Conservation (phyloP, 805 yeast species). For the Cyberlindnera sargentensis region DNA sequence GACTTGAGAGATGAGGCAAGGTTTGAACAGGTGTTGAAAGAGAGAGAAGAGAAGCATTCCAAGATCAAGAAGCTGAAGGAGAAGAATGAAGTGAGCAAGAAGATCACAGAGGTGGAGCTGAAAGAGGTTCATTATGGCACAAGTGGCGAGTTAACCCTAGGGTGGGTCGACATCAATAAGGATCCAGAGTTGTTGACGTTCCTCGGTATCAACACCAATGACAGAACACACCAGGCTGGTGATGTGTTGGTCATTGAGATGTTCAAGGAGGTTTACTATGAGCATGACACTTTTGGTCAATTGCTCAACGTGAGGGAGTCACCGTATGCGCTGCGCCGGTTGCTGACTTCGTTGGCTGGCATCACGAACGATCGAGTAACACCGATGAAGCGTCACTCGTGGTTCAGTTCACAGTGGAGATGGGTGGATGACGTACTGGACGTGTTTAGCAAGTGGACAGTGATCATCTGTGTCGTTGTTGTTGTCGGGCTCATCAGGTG, state of each 20-base stretch:
- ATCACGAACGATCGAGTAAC: constrained; percentile 13
- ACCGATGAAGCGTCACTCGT: constrained; percentile 35
- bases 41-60: constrained; percentile 35
- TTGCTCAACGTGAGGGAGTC: constrained; percentile 9
- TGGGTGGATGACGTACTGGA: constrained; percentile 29
- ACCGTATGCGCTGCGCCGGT: constrained; percentile 6
- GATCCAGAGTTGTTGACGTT: constrained; percentile 4
- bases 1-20: constrained; percentile 42
- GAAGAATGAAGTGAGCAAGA: constrained; percentile 30
- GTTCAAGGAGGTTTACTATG: constrained; percentile 30
- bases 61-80: constrained; percentile 37
- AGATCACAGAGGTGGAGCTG: constrained; percentile 41
- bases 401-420: constrained; percentile 32
- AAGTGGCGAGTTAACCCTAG: constrained; percentile 35
- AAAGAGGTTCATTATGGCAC: constrained; percentile 40
- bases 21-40: constrained; percentile 27
- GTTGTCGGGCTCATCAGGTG: constrained; percentile 1
- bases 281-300: constrained; percentile 30
- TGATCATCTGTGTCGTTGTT: constrained; percentile 1
- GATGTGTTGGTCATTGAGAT: constrained; percentile 48
- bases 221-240: constrained; percentile 36
- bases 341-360: constrained; percentile 4
- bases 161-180: constrained; percentile 42
- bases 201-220: constrained; percentile 15
- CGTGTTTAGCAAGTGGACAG: constrained; percentile 36